Evolutionary conservation across 306 rosid species (phyloP).

Genomic region (Casuarina equisetifolia): DNA sequence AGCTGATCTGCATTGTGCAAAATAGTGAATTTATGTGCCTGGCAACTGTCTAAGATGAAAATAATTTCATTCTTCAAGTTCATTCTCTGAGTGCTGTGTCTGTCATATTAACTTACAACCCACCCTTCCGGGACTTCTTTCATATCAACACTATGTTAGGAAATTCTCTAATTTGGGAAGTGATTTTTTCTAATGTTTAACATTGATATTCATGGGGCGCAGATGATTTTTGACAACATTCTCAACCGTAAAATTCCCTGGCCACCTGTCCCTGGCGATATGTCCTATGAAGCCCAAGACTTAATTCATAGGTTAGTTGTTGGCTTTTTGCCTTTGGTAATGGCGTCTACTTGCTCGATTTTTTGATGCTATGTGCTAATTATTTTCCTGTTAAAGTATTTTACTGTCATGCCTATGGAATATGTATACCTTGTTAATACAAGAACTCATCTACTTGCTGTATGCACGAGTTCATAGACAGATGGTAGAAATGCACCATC

Average conservation of each 20-base stretch:
- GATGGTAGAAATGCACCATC: background rate
- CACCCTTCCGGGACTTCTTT: background rate
- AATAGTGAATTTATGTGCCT: background rate
- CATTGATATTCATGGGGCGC: constrained; percentile 1
- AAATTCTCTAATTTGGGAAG: background rate
- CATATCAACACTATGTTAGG: background rate
- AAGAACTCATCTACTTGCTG: background rate
- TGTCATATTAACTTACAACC: background rate
- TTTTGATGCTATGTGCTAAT: background rate
- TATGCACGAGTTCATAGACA: background rate
- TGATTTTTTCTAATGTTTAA: background rate
- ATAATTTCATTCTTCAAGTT: background rate
- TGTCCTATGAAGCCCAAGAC: constrained; percentile 19
- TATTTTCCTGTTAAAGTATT: background rate
- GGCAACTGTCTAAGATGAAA: background rate
- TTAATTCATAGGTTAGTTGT: constrained; percentile 10
- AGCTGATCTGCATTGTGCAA: background rate
- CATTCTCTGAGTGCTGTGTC: background rate
- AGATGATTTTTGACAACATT: constrained; percentile 13
- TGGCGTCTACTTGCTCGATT: background rate
- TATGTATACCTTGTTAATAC: background rate
- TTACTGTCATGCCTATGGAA: background rate
- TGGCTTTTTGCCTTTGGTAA: background rate
- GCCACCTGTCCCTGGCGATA: constrained; percentile 1
- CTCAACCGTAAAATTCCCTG: constrained; percentile 15